These are phyloP conservation scores for Mortierella sp. DNA, from an alignment of 371 early-diverging fungal species.

Conservation along the genomic window DNA sequence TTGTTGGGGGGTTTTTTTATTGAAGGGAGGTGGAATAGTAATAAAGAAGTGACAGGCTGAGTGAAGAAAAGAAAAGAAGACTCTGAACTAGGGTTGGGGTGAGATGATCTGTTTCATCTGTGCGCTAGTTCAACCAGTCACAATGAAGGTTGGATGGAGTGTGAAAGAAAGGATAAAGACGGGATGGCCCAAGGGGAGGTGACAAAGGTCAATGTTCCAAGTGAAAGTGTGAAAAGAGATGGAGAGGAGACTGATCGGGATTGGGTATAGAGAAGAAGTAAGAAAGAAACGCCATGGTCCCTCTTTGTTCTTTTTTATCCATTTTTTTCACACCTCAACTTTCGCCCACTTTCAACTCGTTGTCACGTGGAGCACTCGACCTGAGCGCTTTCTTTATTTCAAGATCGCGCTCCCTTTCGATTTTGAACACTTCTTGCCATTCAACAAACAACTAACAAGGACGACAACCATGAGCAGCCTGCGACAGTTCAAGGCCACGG, in stretches of 20 bases:
- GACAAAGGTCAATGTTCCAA: too few relatives aligned
- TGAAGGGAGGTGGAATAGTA: not conserved
- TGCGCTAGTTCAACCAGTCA: not conserved
- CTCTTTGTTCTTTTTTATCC: not conserved
- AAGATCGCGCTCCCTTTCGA: not conserved
- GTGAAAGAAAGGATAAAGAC: not conserved
- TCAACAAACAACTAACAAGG: not conserved
- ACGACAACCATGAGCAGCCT: constrained; percentile 71
- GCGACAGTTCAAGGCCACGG: constrained; percentile 83
- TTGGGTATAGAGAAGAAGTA: not conserved
- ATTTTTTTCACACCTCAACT: not conserved
- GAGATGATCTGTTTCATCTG: constrained; percentile 1
- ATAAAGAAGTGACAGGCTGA: not conserved
- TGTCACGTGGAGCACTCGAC: not conserved
- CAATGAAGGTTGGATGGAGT: not conserved
- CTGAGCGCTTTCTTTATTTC: too few relatives aligned
- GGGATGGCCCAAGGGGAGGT: too few relatives aligned
- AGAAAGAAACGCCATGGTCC: not conserved
- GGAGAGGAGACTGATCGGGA: too few relatives aligned
- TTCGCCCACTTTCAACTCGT: not conserved
- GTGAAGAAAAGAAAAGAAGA: not conserved
- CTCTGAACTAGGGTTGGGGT: not conserved
- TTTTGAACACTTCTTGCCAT: not conserved
- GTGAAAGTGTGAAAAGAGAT: too few relatives aligned
- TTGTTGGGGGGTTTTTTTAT: not conserved